Evolutionary conservation across 176 grass and related monocot species (phyloP).

Genomic region (Miscanthus lutarioriparius): DNA sequence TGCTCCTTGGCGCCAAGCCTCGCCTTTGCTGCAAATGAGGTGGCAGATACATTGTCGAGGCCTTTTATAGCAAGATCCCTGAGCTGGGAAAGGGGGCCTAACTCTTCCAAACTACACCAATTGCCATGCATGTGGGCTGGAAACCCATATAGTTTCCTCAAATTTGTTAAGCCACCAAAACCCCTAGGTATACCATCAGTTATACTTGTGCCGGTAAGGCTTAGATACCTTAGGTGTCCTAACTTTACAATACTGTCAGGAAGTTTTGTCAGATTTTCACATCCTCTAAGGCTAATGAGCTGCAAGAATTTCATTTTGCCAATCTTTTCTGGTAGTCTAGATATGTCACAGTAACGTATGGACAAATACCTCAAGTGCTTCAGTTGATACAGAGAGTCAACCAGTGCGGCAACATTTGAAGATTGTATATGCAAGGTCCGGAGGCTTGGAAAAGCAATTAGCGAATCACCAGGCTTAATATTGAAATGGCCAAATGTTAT

Average conservation of each 20-base stretch:
- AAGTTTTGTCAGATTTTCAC: background rate
- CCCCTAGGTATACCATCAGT: background rate
- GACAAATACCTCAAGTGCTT: conserved; percentile 41
- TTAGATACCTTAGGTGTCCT: background rate
- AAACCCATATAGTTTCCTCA: conserved; percentile 3
- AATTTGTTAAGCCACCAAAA: background rate
- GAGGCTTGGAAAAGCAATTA: background rate
- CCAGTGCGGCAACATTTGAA: background rate
- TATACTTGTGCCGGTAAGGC: background rate
- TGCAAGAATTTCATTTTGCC: conserved; percentile 32
- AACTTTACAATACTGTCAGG: conserved; percentile 1
- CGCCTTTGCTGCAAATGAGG: background rate
- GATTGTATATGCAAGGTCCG: background rate
- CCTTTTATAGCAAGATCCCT: background rate
- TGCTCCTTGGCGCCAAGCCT: background rate
- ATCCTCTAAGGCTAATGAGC: background rate
- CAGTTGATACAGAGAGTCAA: conserved; percentile 14
- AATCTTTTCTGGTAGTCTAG: background rate
- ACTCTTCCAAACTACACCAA: conserved; percentile 12
- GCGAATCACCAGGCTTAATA: background rate
- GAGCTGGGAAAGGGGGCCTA: background rate
- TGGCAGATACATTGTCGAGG: background rate
- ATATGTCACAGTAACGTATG: background rate
- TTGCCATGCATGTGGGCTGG: background rate
- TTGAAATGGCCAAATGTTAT: background rate